Conservation (phyloP, 75 land plant species). For the Cupressus sempervirens region DNA sequence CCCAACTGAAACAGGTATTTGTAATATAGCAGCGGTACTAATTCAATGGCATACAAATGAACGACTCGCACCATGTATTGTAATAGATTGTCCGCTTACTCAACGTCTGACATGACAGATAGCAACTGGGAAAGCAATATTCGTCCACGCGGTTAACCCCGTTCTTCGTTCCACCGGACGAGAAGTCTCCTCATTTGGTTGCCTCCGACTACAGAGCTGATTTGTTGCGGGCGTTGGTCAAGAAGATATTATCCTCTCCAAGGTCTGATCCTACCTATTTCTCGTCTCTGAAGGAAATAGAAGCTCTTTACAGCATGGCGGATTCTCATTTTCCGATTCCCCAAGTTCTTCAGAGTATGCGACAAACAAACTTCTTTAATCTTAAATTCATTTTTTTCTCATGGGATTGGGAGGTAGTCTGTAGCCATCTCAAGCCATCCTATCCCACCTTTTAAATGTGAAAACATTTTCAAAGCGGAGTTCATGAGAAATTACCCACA, state of each 20-base stretch:
- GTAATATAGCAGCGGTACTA: no score
- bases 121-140: neutral
- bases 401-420: no score
- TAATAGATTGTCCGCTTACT: no score
- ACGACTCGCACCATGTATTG: no score
- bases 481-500: no score
- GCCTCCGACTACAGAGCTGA: conserved; percentile 27
- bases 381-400: no score
- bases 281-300: conserved; percentile 25
- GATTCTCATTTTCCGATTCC: neutral
- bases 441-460: no score
- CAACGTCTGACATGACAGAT: neutral
- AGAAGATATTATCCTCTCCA: conserved; percentile 21
- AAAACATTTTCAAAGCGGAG: no score
- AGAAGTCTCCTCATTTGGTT: conserved; percentile 32
- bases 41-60: no score
- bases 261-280: conserved; percentile 13
- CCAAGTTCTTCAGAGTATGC: conserved; percentile 1
- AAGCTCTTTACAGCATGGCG: conserved; percentile 12
- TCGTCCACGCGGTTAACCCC: no score
- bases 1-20: conserved; percentile 28
- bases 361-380: no score
- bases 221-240: conserved; percentile 18
- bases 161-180: conserved; percentile 37
- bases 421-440: no score